Conservation (phyloP, 2,329 filamentous ascomycete genomes). For the Cordyceps fumosorosea region DNA sequence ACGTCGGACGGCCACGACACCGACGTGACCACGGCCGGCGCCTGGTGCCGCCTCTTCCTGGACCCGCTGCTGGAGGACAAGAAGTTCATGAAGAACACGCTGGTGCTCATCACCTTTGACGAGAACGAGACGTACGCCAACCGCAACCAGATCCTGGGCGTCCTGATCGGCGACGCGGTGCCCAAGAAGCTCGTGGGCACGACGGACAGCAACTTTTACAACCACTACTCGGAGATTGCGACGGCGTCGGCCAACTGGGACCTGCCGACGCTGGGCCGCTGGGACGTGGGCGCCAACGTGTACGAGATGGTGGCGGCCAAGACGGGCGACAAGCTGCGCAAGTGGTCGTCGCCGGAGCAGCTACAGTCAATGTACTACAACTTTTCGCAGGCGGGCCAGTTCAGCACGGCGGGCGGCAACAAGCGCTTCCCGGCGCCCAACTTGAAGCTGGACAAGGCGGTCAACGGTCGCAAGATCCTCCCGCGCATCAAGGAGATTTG, state of each 20-base stretch:
- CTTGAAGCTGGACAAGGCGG: slow-evolving; percentile 24
- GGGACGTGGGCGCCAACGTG: slow-evolving; percentile 68
- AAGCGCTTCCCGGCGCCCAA: slow-evolving; percentile 34
- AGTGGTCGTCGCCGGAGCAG: slow-evolving; percentile 26
- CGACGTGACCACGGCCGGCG: slow-evolving; percentile 59
- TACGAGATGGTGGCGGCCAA: slow-evolving; percentile 52
- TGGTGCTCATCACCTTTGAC: slow-evolving; percentile 73
- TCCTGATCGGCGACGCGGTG: slow-evolving; percentile 70
- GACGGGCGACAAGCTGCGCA: slow-evolving; percentile 48
- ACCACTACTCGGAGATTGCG: slow-evolving; percentile 65
- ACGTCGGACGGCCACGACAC: slow-evolving; percentile 71
- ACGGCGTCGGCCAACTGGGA: slow-evolving; percentile 64
- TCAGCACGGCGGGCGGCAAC: slow-evolving; percentile 32
- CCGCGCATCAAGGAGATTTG: slow-evolving; percentile 32
- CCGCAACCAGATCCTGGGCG: slow-evolving; percentile 62
- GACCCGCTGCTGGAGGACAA: slow-evolving; percentile 61
- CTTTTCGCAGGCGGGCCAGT: slow-evolving; percentile 44
- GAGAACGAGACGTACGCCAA: slow-evolving; percentile 64
- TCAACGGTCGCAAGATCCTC: slow-evolving; percentile 29
- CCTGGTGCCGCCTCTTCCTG: slow-evolving; percentile 63
- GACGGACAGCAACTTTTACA: slow-evolving; percentile 62
- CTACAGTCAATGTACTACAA: slow-evolving; percentile 44
- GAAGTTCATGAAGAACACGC: slow-evolving; percentile 68
- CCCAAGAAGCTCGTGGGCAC: slow-evolving; percentile 59
- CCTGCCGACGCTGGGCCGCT: slow-evolving; percentile 62